A percentile compares a stretch with the other conserved stretches of the same genome.
Conservation (phyloP, 2,329 filamentous ascomycete species). For the Penicillium hordei region DNA sequence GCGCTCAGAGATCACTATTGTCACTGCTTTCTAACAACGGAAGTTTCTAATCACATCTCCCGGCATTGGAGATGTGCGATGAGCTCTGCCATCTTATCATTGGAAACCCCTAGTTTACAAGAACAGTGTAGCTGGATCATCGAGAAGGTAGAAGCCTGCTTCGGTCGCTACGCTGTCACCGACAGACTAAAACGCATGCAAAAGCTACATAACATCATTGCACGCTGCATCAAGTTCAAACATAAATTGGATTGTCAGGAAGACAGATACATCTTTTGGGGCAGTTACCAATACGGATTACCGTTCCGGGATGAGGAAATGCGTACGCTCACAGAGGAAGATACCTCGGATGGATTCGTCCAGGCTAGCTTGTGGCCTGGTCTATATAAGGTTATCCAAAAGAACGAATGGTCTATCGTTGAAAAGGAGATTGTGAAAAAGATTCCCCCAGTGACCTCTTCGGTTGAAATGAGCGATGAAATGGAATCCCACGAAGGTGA, state of each 20-base stretch:
- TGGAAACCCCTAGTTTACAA: background rate
- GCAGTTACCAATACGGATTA: background rate
- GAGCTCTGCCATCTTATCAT: slow-evolving; percentile 10
- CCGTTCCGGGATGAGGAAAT: slow-evolving; percentile 8
- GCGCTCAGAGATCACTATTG: background rate
- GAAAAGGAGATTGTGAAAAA: slow-evolving; percentile 13
- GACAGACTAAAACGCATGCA: background rate
- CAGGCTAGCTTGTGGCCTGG: slow-evolving; percentile 16
- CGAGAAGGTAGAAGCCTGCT: background rate
- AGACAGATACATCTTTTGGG: slow-evolving; percentile 15
- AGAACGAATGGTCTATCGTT: background rate
- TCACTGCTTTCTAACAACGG: background rate
- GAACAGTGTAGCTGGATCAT: background rate
- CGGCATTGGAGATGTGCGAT: slow-evolving; percentile 24
- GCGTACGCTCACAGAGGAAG: background rate
- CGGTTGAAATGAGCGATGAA: background rate
- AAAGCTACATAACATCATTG: slow-evolving; percentile 10
- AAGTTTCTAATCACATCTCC: slow-evolving; percentile 14
- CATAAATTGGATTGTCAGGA: slow-evolving; percentile 21
- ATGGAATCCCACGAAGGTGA: background rate
- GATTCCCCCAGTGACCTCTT: too few relatives aligned
- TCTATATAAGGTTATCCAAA: slow-evolving; percentile 4
- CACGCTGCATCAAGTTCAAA: slow-evolving; percentile 21
- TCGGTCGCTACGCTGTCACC: background rate
- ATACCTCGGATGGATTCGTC: background rate